A percentile compares a stretch with the other conserved stretches of the same genome.
Conservation (phyloP, 2,329 filamentous ascomycete species). For the Fusarium napiforme region DNA sequence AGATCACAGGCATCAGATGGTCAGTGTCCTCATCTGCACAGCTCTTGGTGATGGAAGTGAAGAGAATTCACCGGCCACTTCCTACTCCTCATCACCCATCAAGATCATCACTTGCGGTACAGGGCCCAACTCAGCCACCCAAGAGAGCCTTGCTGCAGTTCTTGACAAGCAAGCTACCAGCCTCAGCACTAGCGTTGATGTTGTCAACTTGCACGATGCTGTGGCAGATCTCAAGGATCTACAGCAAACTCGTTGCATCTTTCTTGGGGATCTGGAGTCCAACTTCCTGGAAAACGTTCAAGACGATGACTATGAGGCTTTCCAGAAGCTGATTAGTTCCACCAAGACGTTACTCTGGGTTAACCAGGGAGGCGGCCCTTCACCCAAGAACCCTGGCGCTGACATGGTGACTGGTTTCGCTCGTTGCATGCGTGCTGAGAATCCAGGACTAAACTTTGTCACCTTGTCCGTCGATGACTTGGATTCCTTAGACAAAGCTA, state of each 20-base stretch:
- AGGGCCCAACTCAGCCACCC: neutral
- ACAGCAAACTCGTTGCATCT: neutral
- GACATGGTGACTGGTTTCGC: constrained; percentile 8
- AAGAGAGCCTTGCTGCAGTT: neutral
- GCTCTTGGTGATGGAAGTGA: neutral
- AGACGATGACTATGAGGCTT: neutral
- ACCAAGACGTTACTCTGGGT: neutral
- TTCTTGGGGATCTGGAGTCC: neutral
- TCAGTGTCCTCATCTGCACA: constrained; percentile 7
- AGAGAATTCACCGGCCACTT: neutral
- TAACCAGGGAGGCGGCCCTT: neutral
- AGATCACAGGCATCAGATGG: neutral
- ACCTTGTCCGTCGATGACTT: neutral
- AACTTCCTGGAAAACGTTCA: neutral
- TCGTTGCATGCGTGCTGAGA: constrained; percentile 8
- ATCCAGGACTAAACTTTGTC: neutral
- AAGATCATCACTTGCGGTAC: neutral
- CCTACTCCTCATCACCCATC: neutral
- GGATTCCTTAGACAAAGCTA: neutral
- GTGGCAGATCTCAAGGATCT: neutral
- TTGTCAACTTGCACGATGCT: neutral
- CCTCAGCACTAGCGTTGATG: neutral
- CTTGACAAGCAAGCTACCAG: neutral
- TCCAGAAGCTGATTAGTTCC: neutral
- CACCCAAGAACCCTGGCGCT: neutral